A percentile compares a stretch with the other conserved stretches of the same genome.
These are phyloP conservation scores for Mycosphaerella sp. DNA, from an alignment of 2,329 filamentous ascomycete genomes.

Conservation along the genomic window DNA sequence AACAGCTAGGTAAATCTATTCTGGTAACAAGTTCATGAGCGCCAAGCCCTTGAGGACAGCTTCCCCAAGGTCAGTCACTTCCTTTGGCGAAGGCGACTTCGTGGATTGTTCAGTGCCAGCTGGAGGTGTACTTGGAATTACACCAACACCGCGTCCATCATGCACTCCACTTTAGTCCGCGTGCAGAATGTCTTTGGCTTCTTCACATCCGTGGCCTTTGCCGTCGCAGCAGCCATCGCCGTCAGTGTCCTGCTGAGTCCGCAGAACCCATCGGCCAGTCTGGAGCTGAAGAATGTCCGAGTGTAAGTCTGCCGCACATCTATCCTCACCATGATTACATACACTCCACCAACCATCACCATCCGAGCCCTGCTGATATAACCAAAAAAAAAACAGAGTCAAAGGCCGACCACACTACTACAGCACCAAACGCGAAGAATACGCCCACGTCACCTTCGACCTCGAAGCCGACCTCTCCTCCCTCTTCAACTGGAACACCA, in stretches of 20 bases:
- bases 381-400: constrained; percentile 53
- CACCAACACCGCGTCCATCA: constrained; percentile 38
- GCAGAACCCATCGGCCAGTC: constrained; percentile 58
- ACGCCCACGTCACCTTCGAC: constrained; percentile 89
- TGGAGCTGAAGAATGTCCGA: constrained; percentile 70
- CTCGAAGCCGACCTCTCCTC: constrained; percentile 83
- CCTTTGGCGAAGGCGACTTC: too few relatives aligned
- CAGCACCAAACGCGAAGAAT: constrained; percentile 85
- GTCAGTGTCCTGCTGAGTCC: constrained; percentile 66
- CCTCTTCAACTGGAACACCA: constrained; percentile 99
- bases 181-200: constrained; percentile 92
- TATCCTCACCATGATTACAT: not conserved
- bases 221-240: constrained; percentile 71
- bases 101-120: too few relatives aligned
- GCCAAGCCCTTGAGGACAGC: too few relatives aligned
- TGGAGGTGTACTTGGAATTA: not conserved
- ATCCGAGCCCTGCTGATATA: too few relatives aligned
- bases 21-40: too few relatives aligned
- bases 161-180: constrained; percentile 84
- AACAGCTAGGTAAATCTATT: too few relatives aligned
- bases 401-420: constrained; percentile 96
- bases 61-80: too few relatives aligned
- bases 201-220: constrained; percentile 90
- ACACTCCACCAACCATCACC: not conserved
- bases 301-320: constrained; percentile 54